phyloP scores from a whole-genome alignment of 495 filamentous ascomycete species.

The Penicillium lagena region DNA sequence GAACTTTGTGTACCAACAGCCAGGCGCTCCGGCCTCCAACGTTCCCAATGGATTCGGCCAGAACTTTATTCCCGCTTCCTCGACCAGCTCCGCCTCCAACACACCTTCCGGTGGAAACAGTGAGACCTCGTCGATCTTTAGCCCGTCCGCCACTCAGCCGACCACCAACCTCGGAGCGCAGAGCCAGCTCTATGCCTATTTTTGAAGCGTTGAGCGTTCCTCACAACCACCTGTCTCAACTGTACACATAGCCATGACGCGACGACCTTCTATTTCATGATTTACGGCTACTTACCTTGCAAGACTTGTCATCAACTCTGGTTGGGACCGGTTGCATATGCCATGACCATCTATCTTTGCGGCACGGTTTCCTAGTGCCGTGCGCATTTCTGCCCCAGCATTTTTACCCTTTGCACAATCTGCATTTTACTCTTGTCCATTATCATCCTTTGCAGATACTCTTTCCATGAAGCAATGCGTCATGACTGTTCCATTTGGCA shows the following conservation, averaged over 20 bases:
- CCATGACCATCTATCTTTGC: constrained; percentile 16
- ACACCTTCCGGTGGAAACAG: constrained; percentile 23
- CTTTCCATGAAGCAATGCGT: constrained; percentile 15
- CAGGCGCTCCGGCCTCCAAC: constrained; percentile 13
- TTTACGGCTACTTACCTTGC: constrained; percentile 26
- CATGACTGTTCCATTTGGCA: constrained; percentile 10
- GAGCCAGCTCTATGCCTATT: constrained; percentile 27
- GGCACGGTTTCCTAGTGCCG: no score
- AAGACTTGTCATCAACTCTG: no score
- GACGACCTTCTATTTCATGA: constrained; percentile 35
- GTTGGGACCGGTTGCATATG: constrained; percentile 20
- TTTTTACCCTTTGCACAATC: constrained; percentile 10
- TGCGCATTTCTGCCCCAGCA: constrained; percentile 17
- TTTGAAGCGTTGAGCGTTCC: constrained; percentile 11
- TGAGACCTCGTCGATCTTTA: constrained; percentile 24
- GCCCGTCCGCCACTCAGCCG: constrained; percentile 17
- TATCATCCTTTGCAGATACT: constrained; percentile 3
- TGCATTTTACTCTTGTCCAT: constrained; percentile 7
- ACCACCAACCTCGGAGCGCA: constrained; percentile 21
- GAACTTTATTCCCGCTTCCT: constrained; percentile 21
- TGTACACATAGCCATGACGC: constrained; percentile 44
- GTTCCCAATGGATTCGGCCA: constrained; percentile 18
- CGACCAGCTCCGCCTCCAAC: constrained; percentile 22
- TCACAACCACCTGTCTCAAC: constrained; percentile 6
- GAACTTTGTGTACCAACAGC: constrained; percentile 24